Base-by-base conservation (phyloP, 192 early-diverging fungal species). In the Lobulomyces angularis region DNA sequence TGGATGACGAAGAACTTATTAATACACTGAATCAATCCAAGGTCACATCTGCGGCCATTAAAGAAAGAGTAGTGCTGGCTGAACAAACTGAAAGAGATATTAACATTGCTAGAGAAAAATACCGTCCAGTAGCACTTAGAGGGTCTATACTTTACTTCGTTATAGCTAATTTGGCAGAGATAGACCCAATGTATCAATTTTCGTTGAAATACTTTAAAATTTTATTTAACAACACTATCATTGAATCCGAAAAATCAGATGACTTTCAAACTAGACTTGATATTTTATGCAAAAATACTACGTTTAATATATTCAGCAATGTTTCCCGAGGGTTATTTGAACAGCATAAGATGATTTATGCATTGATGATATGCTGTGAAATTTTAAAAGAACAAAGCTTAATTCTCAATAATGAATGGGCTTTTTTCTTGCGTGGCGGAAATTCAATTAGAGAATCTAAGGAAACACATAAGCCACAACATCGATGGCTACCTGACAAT, bases 111-210 rank as follows among this genome's bases (percentile, higher is more conserved):
- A 38, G 74, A 21, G 74, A 77, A 43, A 48, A 54, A 27, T 77
- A 77, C 42, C 53, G 69, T n/a, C 69, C 74, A 2, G 74, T 77
- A 5, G 63, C 74, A 2, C 65, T 77, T 34, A 54, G 74, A 12
- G 74, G 74, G 12, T 72, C 74, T 0, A 68, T 77, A 14, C 50
- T 77, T 9, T 77, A 77, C 45, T 77, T 77, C 58, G 65, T 69
- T 3, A 62, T 77, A 25, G 74, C 74, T 1, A 68, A 77, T 41
- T 44, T 77, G 8, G 70, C 70, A 0, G 61, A 73, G 31, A 64
- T 77, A n/a, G 74, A 77, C 41, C 63, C 74, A 1, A 77, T 77
- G 74, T 77, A 77, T 46, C 70, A 74, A 37, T 77, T 77, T 43
- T 71, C 68, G 11, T 53, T 77, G 11, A 77, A 77, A 41, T 77